A percentile compares a stretch with the other conserved stretches of the same genome.
phyloP scores from a whole-genome alignment of 257 asterid species.

The Cinchona pubescens region DNA sequence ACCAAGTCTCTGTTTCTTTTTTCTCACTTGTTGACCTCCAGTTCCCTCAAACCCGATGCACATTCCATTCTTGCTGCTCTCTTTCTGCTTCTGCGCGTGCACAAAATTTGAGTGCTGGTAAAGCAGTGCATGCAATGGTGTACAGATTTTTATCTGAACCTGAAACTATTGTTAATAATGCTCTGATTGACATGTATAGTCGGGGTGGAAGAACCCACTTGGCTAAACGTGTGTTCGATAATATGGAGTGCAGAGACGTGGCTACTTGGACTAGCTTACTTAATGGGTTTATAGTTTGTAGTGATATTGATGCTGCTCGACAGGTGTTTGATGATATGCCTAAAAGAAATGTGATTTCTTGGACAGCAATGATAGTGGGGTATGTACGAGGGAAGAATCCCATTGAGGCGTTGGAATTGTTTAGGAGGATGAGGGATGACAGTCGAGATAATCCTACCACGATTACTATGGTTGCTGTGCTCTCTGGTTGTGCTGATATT shows the following conservation, averaged over 20 bases:
- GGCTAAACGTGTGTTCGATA: conserved; percentile 49
- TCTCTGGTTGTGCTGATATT: conserved; percentile 83
- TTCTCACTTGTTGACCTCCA: conserved; percentile 30
- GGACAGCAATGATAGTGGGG: conserved; percentile 87
- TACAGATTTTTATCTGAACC: conserved; percentile 39
- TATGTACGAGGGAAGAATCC: conserved; percentile 52
- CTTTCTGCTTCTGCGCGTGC: conserved; percentile 63
- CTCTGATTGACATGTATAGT: conserved; percentile 71
- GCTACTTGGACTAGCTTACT: conserved; percentile 77
- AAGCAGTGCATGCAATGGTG: conserved; percentile 54
- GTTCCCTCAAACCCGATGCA: conserved; percentile 48
- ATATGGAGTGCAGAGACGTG: conserved; percentile 46
- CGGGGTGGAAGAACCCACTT: conserved; percentile 35
- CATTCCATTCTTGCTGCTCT: conserved; percentile 60
- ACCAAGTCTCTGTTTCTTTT: conserved; percentile 40
- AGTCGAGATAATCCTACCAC: conserved; percentile 50
- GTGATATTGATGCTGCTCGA: conserved; percentile 51
- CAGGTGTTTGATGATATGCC: conserved; percentile 64
- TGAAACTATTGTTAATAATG: conserved; percentile 52
- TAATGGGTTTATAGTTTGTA: conserved; percentile 48
- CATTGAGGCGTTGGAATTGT: conserved; percentile 53
- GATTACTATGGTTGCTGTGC: conserved; percentile 62
- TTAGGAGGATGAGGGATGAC: conserved; percentile 49
- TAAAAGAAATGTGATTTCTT: conserved; percentile 57
- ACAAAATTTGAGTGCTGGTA: conserved; percentile 46